A percentile compares a stretch with the other conserved stretches of the same genome.
Evolutionary conservation across 441 rosid species (phyloP).

Genomic region (Pelargonium citronellum): DNA sequence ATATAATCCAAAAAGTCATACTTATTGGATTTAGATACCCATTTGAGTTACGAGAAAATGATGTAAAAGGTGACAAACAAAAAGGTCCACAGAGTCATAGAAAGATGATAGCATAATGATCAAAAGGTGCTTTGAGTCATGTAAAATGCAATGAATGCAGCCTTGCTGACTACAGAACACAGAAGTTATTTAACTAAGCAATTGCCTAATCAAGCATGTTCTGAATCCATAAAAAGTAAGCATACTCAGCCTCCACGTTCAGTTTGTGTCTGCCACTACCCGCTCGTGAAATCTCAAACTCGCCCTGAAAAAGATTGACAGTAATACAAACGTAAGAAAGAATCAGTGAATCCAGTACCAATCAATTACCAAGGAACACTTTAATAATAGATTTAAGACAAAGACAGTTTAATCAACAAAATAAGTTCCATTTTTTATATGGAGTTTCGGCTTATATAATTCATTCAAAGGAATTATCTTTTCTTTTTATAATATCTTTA

Average conservation of each 20-base stretch:
- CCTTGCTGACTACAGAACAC: constrained; percentile 1
- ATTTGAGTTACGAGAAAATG: not conserved
- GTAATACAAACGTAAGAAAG: constrained; percentile 17
- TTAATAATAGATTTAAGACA: not conserved
- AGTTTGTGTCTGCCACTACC: constrained; percentile 65
- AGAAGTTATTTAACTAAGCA: constrained; percentile 4
- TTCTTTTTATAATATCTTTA: not conserved
- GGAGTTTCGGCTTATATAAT: not conserved
- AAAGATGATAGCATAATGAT: not conserved
- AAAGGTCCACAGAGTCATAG: not conserved
- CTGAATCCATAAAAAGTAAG: constrained; percentile 19
- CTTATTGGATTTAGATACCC: not conserved
- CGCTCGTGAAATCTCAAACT: constrained; percentile 56
- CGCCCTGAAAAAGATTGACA: constrained; percentile 48
- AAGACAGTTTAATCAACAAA: no score
- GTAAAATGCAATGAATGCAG: constrained; percentile 5
- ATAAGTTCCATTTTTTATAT: not conserved
- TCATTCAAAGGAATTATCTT: not conserved
- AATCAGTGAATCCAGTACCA: constrained; percentile 3
- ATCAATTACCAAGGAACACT: not conserved
- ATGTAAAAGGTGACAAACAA: not conserved
- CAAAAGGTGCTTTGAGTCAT: not conserved
- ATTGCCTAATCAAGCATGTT: constrained; percentile 15
- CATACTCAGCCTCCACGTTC: constrained; percentile 75
- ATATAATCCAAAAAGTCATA: constrained; percentile 1